Percentiles rank a stretch among this genome's conserved stretches.
Evolutionary conservation across 805 yeast genomes (phyloP).

Genomic region (Candida khao-thaluensis): DNA sequence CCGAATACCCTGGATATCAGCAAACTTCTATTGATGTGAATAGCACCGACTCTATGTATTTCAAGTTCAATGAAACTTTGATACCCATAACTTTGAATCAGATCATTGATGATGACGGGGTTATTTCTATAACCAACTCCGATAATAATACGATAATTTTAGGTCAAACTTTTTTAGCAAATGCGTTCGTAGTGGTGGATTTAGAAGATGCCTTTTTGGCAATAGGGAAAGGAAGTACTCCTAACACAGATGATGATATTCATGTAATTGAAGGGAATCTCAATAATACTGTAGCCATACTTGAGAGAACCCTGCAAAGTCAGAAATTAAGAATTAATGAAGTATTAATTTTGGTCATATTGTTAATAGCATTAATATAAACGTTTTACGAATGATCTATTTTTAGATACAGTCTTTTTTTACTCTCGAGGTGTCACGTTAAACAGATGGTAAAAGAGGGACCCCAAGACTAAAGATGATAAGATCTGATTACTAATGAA

Average conservation of each 20-base stretch:
- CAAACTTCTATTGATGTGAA: background rate
- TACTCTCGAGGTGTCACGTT: background rate
- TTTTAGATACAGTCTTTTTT: too few relatives aligned
- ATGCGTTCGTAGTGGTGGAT: conserved; percentile 66
- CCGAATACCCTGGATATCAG: conserved; percentile 3
- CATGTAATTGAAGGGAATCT: background rate
- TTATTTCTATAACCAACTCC: conserved; percentile 1
- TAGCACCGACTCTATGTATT: background rate
- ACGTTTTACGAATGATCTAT: background rate
- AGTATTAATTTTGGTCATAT: background rate
- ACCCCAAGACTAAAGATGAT: too few relatives aligned
- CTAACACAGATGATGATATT: conserved; percentile 34
- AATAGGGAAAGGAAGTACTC: conserved; percentile 24
- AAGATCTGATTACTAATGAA: too few relatives aligned
- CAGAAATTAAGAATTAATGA: background rate
- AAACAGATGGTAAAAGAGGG: too few relatives aligned
- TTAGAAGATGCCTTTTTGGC: conserved; percentile 55
- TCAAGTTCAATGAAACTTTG: conserved; percentile 1
- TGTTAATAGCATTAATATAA: background rate
- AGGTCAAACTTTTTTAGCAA: conserved; percentile 65
- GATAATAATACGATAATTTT: conserved; percentile 22
- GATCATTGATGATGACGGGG: conserved; percentile 6
- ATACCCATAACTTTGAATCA: conserved; percentile 5
- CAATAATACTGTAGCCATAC: conserved; percentile 2
- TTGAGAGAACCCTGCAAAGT: background rate